Conservation (phyloP, 805 yeast genomes). For the Ogataea degrootiae region DNA sequence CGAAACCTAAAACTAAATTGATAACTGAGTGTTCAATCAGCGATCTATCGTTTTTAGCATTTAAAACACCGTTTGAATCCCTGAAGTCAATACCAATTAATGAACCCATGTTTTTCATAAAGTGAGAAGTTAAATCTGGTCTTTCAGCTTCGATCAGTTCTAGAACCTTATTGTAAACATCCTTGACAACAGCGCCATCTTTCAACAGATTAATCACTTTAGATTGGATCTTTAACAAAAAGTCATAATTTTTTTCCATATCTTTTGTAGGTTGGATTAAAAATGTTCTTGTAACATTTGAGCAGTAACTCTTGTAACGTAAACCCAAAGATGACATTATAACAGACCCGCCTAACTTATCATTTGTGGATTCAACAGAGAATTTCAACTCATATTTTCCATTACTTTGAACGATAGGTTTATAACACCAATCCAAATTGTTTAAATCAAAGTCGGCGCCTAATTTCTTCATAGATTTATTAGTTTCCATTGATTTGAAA, state of each 20-base stretch:
- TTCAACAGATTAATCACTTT: constrained; percentile 56
- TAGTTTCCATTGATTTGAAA: constrained; percentile 44
- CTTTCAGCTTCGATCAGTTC: constrained; percentile 54
- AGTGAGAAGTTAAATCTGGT: constrained; percentile 59
- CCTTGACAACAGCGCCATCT: constrained; percentile 64
- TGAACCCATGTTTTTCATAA: constrained; percentile 82
- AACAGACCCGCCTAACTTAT: constrained; percentile 67
- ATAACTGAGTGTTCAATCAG: constrained; percentile 71
- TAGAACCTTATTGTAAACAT: constrained; percentile 61
- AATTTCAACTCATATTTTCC: constrained; percentile 80
- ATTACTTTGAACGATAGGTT: constrained; percentile 88
- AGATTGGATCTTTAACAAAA: constrained; percentile 64
- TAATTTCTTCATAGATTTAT: constrained; percentile 46
- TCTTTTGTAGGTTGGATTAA: constrained; percentile 82
- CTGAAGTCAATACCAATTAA: constrained; percentile 85
- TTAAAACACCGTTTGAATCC: constrained; percentile 70
- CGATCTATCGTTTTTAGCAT: constrained; percentile 63
- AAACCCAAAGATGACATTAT: constrained; percentile 81
- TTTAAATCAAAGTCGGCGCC: constrained; percentile 71
- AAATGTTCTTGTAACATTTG: constrained; percentile 83
- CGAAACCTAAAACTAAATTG: constrained; percentile 74
- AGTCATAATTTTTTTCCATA: constrained; percentile 75
- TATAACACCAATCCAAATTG: constrained; percentile 87
- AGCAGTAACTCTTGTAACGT: constrained; percentile 83
- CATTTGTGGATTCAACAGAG: constrained; percentile 70